A percentile compares a stretch with the other conserved stretches of the same genome.
phyloP scores from a whole-genome alignment of 768 basidiomycete genomes.

The Termitomyces sp. region DNA sequence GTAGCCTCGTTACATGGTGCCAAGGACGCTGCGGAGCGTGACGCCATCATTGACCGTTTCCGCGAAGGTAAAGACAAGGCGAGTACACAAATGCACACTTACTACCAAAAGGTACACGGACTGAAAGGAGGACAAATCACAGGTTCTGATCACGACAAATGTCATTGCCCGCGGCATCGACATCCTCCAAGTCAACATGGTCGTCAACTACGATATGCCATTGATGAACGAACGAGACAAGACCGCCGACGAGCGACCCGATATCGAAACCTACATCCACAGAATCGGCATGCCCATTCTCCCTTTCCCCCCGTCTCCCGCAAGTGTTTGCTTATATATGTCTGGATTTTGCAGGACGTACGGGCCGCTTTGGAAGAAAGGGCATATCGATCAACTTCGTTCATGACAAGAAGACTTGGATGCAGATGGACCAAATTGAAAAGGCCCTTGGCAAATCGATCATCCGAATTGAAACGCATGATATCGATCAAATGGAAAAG shows the following conservation, averaged over 20 bases:
- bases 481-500: slow-evolving; percentile 93
- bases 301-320: neutral
- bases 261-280: slow-evolving; percentile 97
- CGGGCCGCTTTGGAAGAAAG: slow-evolving; percentile 95
- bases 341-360: slow-evolving; percentile 59
- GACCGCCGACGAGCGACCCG: slow-evolving; percentile 56
- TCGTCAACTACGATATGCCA: slow-evolving; percentile 98
- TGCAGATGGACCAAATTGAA: slow-evolving; percentile 89
- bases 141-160: slow-evolving; percentile 93
- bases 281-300: slow-evolving; percentile 69
- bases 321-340: neutral
- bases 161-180: slow-evolving; percentile 98
- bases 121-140: neutral
- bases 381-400: slow-evolving; percentile 98
- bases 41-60: slow-evolving; percentile 90
- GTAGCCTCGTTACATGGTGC: slow-evolving; percentile 95
- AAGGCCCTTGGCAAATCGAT: slow-evolving; percentile 73
- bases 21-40: slow-evolving; percentile 86
- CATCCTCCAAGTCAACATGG: slow-evolving; percentile 99
- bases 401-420: slow-evolving; percentile 81
- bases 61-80: slow-evolving; percentile 95
- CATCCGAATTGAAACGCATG: slow-evolving; percentile 79
- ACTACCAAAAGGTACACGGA: neutral
- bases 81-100: neutral
- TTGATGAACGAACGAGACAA: slow-evolving; percentile 69